phyloP scores from a whole-genome alignment of 1,139 yeast species.

The Pichia sp. region DNA sequence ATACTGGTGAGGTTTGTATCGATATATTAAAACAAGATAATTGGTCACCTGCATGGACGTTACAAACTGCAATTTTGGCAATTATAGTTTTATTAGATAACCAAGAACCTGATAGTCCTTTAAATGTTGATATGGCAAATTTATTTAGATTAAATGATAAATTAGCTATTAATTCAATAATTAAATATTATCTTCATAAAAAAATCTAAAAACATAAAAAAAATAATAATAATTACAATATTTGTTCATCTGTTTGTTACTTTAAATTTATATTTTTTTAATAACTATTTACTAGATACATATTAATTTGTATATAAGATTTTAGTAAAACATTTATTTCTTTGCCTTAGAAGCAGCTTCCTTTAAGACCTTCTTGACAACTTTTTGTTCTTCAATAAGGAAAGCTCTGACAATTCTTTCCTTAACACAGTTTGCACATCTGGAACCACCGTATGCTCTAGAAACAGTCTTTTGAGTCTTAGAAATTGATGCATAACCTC shows the following conservation, averaged over 20 bases:
- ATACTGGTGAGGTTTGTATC: slow-evolving; percentile 78
- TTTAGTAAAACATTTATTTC: slow-evolving; percentile 36
- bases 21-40: slow-evolving; percentile 56
- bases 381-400: slow-evolving; percentile 99
- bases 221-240: too few relatives aligned
- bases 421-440: slow-evolving; percentile 98
- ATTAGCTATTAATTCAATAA: slow-evolving; percentile 53
- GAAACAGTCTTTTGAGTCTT: slow-evolving; percentile 97
- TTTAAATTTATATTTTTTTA: not conserved
- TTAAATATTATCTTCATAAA: slow-evolving; percentile 41
- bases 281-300: not conserved
- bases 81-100: slow-evolving; percentile 60
- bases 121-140: slow-evolving; percentile 84
- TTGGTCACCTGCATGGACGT: slow-evolving; percentile 92
- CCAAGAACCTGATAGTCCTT: slow-evolving; percentile 84
- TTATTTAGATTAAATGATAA: slow-evolving; percentile 53
- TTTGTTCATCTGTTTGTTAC: not conserved
- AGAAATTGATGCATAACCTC: slow-evolving; percentile 91
- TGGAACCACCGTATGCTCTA: slow-evolving; percentile 99
- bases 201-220: too few relatives aligned
- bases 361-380: slow-evolving; percentile 97
- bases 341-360: slow-evolving; percentile 86
- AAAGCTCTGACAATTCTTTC: slow-evolving; percentile 98
- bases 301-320: not conserved
- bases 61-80: slow-evolving; percentile 65